Conservation (phyloP, 83 land plant species). For the Picea abies region DNA sequence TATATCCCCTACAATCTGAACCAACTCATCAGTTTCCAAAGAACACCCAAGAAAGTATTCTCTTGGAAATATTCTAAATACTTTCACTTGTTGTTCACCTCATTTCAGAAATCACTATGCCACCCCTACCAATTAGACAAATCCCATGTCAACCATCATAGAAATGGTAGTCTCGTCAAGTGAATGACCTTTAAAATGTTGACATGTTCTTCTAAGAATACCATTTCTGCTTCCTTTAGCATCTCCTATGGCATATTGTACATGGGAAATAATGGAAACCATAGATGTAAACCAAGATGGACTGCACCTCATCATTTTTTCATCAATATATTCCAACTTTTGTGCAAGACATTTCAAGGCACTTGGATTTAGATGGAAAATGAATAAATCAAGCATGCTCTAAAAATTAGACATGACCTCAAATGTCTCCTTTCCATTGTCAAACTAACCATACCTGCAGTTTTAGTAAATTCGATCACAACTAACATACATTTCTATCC, state of each 20-base stretch:
- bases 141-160: slow-evolving; percentile 78
- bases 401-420: too few species aligned
- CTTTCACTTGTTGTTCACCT: slow-evolving; percentile 66
- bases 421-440: too few species aligned
- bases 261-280: slow-evolving; percentile 66
- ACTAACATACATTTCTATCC: too few species aligned
- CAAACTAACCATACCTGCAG: too few species aligned
- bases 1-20: slow-evolving; percentile 40
- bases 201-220: slow-evolving; percentile 32
- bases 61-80: slow-evolving; percentile 75
- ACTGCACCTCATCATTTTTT: not conserved
- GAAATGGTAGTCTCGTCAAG: slow-evolving; percentile 66
- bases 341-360: too few species aligned
- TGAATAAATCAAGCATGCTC: too few species aligned
- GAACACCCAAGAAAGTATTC: slow-evolving; percentile 70
- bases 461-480: too few species aligned
- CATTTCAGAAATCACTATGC: slow-evolving; percentile 73
- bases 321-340: too few species aligned
- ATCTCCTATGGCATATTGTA: slow-evolving; percentile 79
- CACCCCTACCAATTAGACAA: slow-evolving; percentile 72
- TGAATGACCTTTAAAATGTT: slow-evolving; percentile 57
- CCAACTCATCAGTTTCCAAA: slow-evolving; percentile 74
- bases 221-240: slow-evolving; percentile 50
- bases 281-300: slow-evolving; percentile 63
- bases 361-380: too few species aligned